Percentiles rank a stretch among this genome's conserved stretches.
Evolutionary conservation across 2,329 filamentous ascomycete species (phyloP).

Genomic region (Aulographum hederae): DNA sequence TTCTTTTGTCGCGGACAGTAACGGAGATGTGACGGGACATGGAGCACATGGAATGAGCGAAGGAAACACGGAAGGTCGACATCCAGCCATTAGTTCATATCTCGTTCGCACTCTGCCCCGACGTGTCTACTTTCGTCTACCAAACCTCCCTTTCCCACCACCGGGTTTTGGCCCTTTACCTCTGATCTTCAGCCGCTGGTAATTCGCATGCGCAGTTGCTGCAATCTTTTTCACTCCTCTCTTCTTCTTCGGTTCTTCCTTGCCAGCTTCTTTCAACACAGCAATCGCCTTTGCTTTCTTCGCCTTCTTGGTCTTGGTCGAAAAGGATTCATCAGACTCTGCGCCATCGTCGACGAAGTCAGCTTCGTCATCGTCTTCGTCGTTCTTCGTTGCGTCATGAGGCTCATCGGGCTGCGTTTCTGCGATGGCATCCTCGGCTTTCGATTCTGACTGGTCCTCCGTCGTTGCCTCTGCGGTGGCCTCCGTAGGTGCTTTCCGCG

Average conservation of each 20-base stretch:
- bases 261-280: conserved; percentile 6
- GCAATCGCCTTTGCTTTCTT: conserved; percentile 7
- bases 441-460: conserved; percentile 8
- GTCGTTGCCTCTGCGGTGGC: conserved; percentile 3
- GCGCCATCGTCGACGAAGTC: not conserved
- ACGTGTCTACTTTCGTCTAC: conserved; percentile 10
- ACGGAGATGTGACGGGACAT: too few relatives aligned
- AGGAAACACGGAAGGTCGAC: too few relatives aligned
- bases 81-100: too few relatives aligned
- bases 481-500: conserved; percentile 17
- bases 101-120: too few relatives aligned
- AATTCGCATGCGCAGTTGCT: conserved; percentile 28
- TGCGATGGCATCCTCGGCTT: conserved; percentile 12
- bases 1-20: too few relatives aligned
- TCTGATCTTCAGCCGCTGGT: conserved; percentile 30
- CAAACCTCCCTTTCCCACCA: conserved; percentile 21
- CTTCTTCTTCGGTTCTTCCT: conserved; percentile 6
- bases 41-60: too few relatives aligned
- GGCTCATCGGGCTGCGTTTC: not conserved
- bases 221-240: conserved; percentile 17
- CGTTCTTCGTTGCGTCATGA: not conserved
- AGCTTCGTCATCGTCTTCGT: not conserved
- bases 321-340: not conserved
- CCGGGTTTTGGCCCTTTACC: conserved; percentile 25
- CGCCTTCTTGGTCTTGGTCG: conserved; percentile 1